Percentiles rank a stretch among this genome's conserved stretches.
Conservation (phyloP, 2,329 filamentous ascomycete species). For the Penicillium sp. region DNA sequence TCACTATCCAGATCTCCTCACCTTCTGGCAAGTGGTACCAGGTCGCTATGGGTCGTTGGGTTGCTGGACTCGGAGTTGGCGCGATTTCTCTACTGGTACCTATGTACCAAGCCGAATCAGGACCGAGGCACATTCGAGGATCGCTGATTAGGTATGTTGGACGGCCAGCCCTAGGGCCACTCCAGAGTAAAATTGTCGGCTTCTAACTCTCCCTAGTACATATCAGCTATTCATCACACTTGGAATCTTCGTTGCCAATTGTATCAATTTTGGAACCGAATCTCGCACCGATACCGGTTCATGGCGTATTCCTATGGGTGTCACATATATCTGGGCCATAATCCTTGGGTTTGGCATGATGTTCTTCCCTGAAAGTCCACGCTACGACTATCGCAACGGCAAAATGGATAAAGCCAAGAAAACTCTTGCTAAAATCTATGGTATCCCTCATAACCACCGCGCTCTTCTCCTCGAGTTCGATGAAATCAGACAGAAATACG, state of each 20-base stretch:
- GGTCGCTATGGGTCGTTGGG: conserved; percentile 42
- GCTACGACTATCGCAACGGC: conserved; percentile 58
- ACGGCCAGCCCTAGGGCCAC: too few species aligned
- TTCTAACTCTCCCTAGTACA: conserved; percentile 27
- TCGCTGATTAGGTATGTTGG: conserved; percentile 38
- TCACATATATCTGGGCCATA: conserved; percentile 57
- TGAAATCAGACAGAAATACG: conserved; percentile 57
- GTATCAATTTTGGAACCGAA: conserved; percentile 48
- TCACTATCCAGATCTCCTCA: conserved; percentile 45
- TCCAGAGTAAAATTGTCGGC: not conserved
- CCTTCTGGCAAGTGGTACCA: conserved; percentile 40
- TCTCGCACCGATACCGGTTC: conserved; percentile 37
- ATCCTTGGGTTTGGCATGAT: conserved; percentile 55
- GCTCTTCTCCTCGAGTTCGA: conserved; percentile 53
- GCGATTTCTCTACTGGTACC: conserved; percentile 44
- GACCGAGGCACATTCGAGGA: conserved; percentile 47
- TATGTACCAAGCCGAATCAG: conserved; percentile 47
- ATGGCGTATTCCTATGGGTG: conserved; percentile 53
- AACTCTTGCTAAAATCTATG: conserved; percentile 56
- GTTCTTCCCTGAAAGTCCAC: conserved; percentile 57
- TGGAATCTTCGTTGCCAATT: conserved; percentile 48
- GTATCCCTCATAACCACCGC: conserved; percentile 52
- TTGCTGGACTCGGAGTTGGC: conserved; percentile 46
- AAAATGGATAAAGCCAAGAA: conserved; percentile 50
- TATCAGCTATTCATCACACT: conserved; percentile 50